Conservation (phyloP, 192 early-diverging fungal species). For the Rhizoclosmatium globosum region DNA sequence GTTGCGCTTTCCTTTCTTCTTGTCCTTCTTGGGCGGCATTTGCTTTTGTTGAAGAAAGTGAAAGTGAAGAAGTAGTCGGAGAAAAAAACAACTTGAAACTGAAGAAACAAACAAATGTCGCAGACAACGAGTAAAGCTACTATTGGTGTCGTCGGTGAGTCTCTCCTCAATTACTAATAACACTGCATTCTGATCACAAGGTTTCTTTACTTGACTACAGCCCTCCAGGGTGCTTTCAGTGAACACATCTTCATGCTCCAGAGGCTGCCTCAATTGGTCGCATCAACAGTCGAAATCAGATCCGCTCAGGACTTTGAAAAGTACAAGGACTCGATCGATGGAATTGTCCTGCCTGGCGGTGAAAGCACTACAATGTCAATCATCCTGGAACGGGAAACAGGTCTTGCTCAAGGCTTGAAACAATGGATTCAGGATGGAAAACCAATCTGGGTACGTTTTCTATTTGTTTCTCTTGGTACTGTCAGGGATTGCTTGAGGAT, state of each 20-base stretch:
- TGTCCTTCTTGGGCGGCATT: constrained; percentile 39
- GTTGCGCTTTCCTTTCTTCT: constrained; percentile 17
- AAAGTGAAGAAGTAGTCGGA: neutral
- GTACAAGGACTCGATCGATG: constrained; percentile 67
- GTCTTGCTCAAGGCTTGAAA: constrained; percentile 79
- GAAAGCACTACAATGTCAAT: constrained; percentile 95
- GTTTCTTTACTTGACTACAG: constrained; percentile 36
- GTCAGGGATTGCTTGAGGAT: no score
- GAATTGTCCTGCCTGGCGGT: constrained; percentile 93
- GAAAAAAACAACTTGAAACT: constrained; percentile 3
- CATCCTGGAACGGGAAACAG: constrained; percentile 82
- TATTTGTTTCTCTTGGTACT: neutral
- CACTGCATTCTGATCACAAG: neutral
- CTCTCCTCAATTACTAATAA: neutral
- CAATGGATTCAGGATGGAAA: constrained; percentile 80
- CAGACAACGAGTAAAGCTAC: neutral
- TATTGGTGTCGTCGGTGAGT: constrained; percentile 25
- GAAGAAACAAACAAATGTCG: neutral
- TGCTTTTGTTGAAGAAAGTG: neutral
- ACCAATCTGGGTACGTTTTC: constrained; percentile 70
- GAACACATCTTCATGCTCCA: constrained; percentile 90
- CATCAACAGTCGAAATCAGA: constrained; percentile 65
- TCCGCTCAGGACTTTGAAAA: constrained; percentile 73
- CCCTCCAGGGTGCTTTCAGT: constrained; percentile 95
- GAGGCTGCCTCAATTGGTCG: constrained; percentile 66